Evolutionary conservation across 148 eudicot species (phyloP), one percentile per base, ranked within the genome.

Genomic region (Rhododendron ovatum): DNA sequence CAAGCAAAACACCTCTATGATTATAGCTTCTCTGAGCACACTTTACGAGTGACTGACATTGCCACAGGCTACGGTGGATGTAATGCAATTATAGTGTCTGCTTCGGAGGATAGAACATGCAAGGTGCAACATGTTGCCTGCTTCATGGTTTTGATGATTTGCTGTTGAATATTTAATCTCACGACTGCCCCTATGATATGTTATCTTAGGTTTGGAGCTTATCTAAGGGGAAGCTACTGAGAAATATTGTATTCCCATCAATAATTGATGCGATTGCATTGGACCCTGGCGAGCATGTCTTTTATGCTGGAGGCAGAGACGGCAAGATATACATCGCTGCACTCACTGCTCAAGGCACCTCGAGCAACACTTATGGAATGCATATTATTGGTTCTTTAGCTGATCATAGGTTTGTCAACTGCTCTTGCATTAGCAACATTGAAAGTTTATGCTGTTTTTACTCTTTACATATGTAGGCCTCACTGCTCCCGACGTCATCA

Each of bases 261-360:
- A 83, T 90, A 75, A 92, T 96, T 84, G 94, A 96, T 88, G 93
- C 98, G 81, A 87, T 96, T 86, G 96, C 98, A 63, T 83, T 96
- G 87, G 98, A 95, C 89, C 93, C 97, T 24, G 95, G 94, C n/a
- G 99, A 96, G 90, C 88, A 92, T 87, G 98, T 93, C 69, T 96
- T 95, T 85, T 96, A 94, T 91, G 99, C 99, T 39, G 98, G 99
- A 63, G 95, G 98, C 63, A 91, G 95, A 91, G 99, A 96, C 88
- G 99, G 99, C 43, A 96, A 93, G 89, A 95, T 95, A 89, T 94
- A 96, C 85, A 93, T 95, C 78, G 98, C 92, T 61, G 93, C 93
- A 59, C 92, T 96, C 39, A 91, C 89, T 90, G 93, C 95, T 87
- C 91, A 84, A 84, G 87, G 86, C 69, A 89, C 84, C 57, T 81